Evolutionary conservation across 2,329 filamentous ascomycete species (phyloP), one percentile per base, ranked within the genome.

Genomic region (Rhexocercosporidium sp.): DNA sequence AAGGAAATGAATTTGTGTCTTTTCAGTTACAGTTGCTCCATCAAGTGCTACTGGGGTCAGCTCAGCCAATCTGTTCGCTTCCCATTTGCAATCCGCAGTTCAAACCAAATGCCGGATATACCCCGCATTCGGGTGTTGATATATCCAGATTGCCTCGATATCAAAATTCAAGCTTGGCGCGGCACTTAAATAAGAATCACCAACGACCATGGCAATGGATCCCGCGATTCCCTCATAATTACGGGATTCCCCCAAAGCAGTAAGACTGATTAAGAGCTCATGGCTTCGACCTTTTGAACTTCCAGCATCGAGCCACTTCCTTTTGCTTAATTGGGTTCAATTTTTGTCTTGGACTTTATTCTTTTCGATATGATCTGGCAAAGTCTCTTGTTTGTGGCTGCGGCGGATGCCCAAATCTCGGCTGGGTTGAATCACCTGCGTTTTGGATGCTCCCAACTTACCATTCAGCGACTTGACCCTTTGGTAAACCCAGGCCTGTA

Each of bases 381-480:
- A 51, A 29, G 22, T 29, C 47, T 51, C 27, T 25, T 51, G 14
- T 51, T 51, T 11, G 47, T 12, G 4, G 47, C 47, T 5, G 47
- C 22, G 11, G 47, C 25, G 3, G 47, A 51, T 29, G 47, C 47
- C 4, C 47, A 51, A 12, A 25, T 51, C 47, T 29, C 47, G 11
- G 47, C 47, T 29, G 47, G 47, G 11, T 29, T 51, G 22, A 51
- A 51, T 18, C 47, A 51, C 25, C 25, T 51, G 22, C 22, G 47
- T 6, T 51, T 51, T 11, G 47, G 47, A 11, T 51, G 47, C 25
- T 51, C 47, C 22, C 34, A 61, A 47, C 59, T 31, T 4, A 61
- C 41, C 14, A 49, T 61, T n/a, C 12, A 57, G 39, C 59, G 44
- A 20, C 59, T 61, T n/a, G 59, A 61, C 20, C n/a, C 46, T 47